These are phyloP conservation scores for Entophlyctis luteolus DNA, from an alignment of 192 early-diverging fungal genomes.

Conservation along the genomic window DNA sequence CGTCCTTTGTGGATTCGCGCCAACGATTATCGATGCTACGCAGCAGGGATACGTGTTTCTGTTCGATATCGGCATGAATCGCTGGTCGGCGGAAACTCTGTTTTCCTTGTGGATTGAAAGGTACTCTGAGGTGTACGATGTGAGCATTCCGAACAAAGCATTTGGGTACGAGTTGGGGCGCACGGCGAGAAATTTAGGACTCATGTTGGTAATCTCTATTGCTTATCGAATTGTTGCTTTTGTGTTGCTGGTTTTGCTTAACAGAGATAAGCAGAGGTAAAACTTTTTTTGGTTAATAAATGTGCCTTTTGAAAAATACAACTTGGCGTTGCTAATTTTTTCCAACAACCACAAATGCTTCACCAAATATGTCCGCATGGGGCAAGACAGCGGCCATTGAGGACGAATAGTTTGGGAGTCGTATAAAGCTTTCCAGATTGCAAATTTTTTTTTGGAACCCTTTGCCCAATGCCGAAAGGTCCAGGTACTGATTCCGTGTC, in stretches of 20 bases:
- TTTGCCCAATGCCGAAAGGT: too few species aligned
- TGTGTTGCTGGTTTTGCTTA: constrained; percentile 27
- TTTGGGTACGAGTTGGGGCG: constrained; percentile 32
- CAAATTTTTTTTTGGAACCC: too few species aligned
- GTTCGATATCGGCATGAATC: constrained; percentile 20
- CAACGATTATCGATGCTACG: constrained; percentile 23
- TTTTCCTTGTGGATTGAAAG: background rate
- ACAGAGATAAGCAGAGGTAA: constrained; percentile 36
- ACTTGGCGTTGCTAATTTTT: too few species aligned
- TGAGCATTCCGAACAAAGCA: background rate
- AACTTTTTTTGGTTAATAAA: background rate
- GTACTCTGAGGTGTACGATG: constrained; percentile 15
- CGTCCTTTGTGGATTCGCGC: constrained; percentile 27
- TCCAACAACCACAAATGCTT: too few species aligned
- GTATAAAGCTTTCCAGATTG: too few species aligned
- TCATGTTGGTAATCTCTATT: constrained; percentile 25
- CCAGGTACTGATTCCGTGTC: too few species aligned
- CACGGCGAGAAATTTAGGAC: constrained; percentile 2
- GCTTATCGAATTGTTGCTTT: constrained; percentile 25
- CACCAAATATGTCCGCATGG: too few species aligned
- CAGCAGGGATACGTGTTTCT: constrained; percentile 15
- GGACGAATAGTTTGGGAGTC: too few species aligned
- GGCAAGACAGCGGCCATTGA: too few species aligned
- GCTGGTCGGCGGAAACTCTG: constrained; percentile 21
- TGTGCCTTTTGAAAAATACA: too few species aligned